Percentiles rank a stretch among this genome's conserved stretches.
Evolutionary conservation across 2,329 filamentous ascomycete species (phyloP).

Genomic region (Apiospora rasikravindrae): DNA sequence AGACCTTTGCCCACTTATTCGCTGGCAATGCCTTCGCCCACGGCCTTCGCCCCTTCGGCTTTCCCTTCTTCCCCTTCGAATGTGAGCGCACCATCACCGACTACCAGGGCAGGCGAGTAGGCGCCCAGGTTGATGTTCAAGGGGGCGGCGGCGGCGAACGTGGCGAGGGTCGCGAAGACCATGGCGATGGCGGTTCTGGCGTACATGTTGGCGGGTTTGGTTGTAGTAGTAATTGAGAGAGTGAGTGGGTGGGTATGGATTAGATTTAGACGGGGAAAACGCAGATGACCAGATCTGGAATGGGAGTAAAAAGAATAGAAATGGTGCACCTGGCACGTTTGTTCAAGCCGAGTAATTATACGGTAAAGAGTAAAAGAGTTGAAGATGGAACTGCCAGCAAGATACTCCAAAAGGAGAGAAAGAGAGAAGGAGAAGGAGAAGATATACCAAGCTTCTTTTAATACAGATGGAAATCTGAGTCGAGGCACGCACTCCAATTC

Average conservation of each 20-base stretch:
- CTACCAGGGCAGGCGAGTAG: conserved; percentile 42
- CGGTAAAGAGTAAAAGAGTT: conserved; percentile 24
- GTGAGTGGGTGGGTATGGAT: not conserved
- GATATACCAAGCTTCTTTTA: conserved; percentile 19
- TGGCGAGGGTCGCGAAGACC: conserved; percentile 35
- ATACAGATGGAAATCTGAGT: conserved; percentile 18
- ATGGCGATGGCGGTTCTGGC: conserved; percentile 34
- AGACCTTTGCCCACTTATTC: not conserved
- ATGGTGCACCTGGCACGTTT: conserved; percentile 35
- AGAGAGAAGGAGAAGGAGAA: not conserved
- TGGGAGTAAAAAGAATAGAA: conserved; percentile 19
- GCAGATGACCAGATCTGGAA: conserved; percentile 29
- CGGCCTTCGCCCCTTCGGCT: conserved; percentile 20
- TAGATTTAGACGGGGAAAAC: conserved; percentile 4
- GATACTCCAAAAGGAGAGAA: conserved; percentile 21
- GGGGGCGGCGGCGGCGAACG: conserved; percentile 37
- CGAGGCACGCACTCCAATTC: conserved; percentile 20
- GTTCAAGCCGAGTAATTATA: conserved; percentile 23
- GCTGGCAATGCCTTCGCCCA: not conserved
- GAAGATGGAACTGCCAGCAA: conserved; percentile 26
- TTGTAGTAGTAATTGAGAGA: not conserved
- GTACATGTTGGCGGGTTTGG: conserved; percentile 28
- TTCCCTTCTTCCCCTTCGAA: conserved; percentile 38
- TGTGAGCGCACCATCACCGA: conserved; percentile 52
- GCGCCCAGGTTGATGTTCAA: conserved; percentile 44